Evolutionary conservation across 768 basidiomycete genomes (phyloP), one percentile per base, ranked within the genome.

Genomic region (Suillus luteus): DNA sequence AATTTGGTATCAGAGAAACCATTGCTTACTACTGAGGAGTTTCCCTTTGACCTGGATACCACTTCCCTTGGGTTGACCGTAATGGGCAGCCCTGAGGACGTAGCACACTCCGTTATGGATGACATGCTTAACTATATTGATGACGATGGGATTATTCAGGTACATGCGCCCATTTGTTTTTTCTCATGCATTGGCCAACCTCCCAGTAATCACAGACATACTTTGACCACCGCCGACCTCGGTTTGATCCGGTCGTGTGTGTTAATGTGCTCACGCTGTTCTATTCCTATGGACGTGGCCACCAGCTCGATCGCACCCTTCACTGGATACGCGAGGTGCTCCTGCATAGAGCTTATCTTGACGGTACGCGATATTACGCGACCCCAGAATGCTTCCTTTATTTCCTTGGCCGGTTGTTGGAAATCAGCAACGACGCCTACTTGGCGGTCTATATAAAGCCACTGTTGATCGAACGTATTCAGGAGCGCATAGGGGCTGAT

Each of bases 1-100:
- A 59, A 54, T 57, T 9, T 49, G 8, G 4, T 22, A 43, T 31
- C 57, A 80, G 79, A 78, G 12, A 75, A 78, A 59, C 77, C 75
- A 9, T 68, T 76, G 40, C 72, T 83, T 5, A 85, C 83, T 4
- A 84, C 83, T 3, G 77, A 79, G 48, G 72, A 76, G 31, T 85
- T 84, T 66, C 85, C 85, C 0, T 79, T 76, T 64, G 86, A 88
- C 71, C 71, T 86, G 33, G 86, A 87, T 65, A 87, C 85, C 0
- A 87, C 86, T 0, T 85, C 86, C 5, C 61, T 87, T 12, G 85
- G 75, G 17, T 72, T 86, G 33, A 83, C 80, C 1, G 76, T 86
- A 37, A 73, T 79, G 35, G 64, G 70, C 62, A 73, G 63, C 11
- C 69, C 72, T 59, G 71, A 73, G 24, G 71, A 69, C 14, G 67